Base-by-base conservation (phyloP, 2,329 filamentous ascomycete species). In the Hirsutella minnesotensis region DNA sequence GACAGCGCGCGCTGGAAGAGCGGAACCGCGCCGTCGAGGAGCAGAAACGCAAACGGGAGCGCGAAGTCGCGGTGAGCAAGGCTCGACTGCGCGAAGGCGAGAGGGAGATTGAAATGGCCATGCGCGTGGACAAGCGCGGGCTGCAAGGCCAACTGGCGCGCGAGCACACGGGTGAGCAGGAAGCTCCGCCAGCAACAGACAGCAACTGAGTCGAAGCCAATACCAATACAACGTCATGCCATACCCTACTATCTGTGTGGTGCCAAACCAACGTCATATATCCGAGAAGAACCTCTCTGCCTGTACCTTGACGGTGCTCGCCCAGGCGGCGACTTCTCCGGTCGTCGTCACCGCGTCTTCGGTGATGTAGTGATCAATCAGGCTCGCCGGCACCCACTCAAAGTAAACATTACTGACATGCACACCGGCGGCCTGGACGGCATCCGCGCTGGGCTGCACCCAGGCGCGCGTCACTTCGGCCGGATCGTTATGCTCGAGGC, bases 1-100 rank as follows among this genome's bases (percentile, higher is more conserved):
- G 83, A n/a, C 79, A 85, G 51, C 75, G 69, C 50, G 84, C 83
- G 1, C 61, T 88, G 21, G 70, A 74, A 39, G 81, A 83, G 46
- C 68, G 82, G 19, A 79, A 84, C 48, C 63, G 67, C 40, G 60
- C 65, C 4, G 79, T 84, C 7, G 73, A 75, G 24, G 77, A 82
- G 53, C 75, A 83, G 56, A 81, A 77, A 60, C 63, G 70, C 51
- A 67, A 65, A 53, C 70, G 82, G 47, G 69, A 75, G 51, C 69
- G 73, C 44, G 75, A 77, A 39, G 57, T 84, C 10, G 72, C 73
- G 29, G 70, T 69, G 37, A 78, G 79, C 18, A 81, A 75, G 52
- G 77, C 77, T 0, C 62, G 72, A 37, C 52, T 86, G 40, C 64
- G 76, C 30, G 80, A 84, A 44, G 79, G 81, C 49, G 81, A 86